Percentiles rank a stretch among this genome's conserved stretches.
Evolutionary conservation across 768 basidiomycete genomes (phyloP).

Genomic region (Trametopsis cervina): DNA sequence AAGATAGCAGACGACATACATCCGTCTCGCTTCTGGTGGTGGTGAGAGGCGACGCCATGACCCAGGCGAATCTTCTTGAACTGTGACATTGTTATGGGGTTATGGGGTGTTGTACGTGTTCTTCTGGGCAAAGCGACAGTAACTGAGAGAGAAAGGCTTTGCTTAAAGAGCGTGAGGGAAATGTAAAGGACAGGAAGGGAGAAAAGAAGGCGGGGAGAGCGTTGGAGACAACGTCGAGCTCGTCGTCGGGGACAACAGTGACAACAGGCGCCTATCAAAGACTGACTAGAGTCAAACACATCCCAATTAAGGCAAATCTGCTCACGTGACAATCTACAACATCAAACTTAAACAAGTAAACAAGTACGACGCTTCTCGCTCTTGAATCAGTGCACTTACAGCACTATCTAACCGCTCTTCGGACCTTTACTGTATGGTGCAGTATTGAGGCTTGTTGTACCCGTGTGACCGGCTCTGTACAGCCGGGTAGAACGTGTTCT

Average conservation of each 20-base stretch:
- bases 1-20: background rate
- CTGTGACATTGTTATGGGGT: slow-evolving; percentile 1
- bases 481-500: too few relatives aligned
- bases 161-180: slow-evolving; percentile 9
- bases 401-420: too few relatives aligned
- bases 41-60: background rate
- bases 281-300: too few relatives aligned
- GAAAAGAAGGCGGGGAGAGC: slow-evolving; percentile 7
- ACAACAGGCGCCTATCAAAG: too few relatives aligned
- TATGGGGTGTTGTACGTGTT: background rate
- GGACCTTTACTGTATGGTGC: too few relatives aligned
- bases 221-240: slow-evolving; percentile 6
- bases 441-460: too few relatives aligned
- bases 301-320: too few relatives aligned
- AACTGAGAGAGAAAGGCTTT: slow-evolving; percentile 3
- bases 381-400: too few relatives aligned
- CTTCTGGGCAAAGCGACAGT: background rate
- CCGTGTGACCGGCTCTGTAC: too few relatives aligned
- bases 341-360: too few relatives aligned
- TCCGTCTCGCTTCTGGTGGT: slow-evolving; percentile 1
- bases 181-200: slow-evolving; percentile 5
- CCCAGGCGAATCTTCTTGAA: slow-evolving; percentile 9
- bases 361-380: too few relatives aligned
- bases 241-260: background rate
- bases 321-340: too few relatives aligned